Percentiles rank a stretch among this genome's conserved stretches.
Evolutionary conservation across 352 stramenopile genomes (phyloP).

Genomic region (Elongisporangium senticosum): DNA sequence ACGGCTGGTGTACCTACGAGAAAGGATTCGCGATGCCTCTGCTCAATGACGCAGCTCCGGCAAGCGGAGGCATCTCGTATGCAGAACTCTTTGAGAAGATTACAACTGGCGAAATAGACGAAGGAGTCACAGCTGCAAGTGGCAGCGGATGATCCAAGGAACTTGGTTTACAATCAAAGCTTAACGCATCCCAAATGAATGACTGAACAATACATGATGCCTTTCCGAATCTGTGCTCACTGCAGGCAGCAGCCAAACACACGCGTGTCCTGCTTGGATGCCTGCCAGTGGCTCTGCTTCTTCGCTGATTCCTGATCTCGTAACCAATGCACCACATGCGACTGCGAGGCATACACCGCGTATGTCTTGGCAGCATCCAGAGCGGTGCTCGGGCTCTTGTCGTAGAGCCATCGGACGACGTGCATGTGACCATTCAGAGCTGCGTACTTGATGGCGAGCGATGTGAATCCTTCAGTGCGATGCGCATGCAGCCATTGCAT

Average conservation of each 20-base stretch:
- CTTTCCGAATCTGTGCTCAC: not conserved
- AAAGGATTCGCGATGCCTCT: not conserved
- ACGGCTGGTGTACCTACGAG: not conserved
- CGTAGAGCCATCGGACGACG: not conserved
- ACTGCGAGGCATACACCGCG: not conserved
- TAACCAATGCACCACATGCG: not conserved
- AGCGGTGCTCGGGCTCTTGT: not conserved
- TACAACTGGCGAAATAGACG: no score
- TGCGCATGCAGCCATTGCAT: conserved; percentile 51
- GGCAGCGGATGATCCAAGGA: no score
- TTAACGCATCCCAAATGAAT: no score
- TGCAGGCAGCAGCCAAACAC: not conserved
- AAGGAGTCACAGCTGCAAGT: no score
- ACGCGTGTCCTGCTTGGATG: not conserved
- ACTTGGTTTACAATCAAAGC: no score
- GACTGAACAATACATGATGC: no score
- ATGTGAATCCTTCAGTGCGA: conserved; percentile 42
- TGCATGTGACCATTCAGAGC: not conserved
- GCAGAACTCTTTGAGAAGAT: not conserved
- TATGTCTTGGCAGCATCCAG: not conserved
- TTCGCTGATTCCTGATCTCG: not conserved
- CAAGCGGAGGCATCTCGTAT: not conserved
- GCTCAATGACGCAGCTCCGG: not conserved
- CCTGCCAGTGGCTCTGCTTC: not conserved
- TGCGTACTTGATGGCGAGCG: not conserved